A percentile compares a stretch with the other conserved stretches of the same genome.
Evolutionary conservation across 2,329 filamentous ascomycete genomes (phyloP).

Genomic region (Stagonosporopsis vannaccii): DNA sequence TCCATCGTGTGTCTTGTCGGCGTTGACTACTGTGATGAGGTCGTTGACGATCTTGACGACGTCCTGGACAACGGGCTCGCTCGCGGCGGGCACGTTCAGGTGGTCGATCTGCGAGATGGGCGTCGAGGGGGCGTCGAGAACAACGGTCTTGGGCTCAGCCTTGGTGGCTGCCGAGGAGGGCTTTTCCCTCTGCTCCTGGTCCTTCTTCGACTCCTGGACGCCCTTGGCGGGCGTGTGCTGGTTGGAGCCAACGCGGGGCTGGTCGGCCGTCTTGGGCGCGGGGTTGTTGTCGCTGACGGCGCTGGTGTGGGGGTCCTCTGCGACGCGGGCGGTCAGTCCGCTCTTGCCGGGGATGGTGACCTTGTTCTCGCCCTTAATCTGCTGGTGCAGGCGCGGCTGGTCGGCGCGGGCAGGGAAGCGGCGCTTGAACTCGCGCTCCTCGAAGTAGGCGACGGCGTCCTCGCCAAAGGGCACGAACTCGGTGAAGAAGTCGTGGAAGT

Average conservation of each 20-base stretch:
- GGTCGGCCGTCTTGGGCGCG: slow-evolving; percentile 15
- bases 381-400: slow-evolving; percentile 53
- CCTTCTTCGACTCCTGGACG: slow-evolving; percentile 43
- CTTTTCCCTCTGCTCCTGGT: slow-evolving; percentile 36
- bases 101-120: slow-evolving; percentile 74
- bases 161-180: slow-evolving; percentile 30
- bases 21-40: slow-evolving; percentile 91
- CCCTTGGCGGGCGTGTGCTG: slow-evolving; percentile 26
- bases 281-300: slow-evolving; percentile 60
- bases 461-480: slow-evolving; percentile 96
- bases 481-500: slow-evolving; percentile 99
- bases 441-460: slow-evolving; percentile 91
- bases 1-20: slow-evolving; percentile 73
- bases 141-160: slow-evolving; percentile 16
- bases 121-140: slow-evolving; percentile 23
- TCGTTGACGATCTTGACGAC: slow-evolving; percentile 95
- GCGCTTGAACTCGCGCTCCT: slow-evolving; percentile 91
- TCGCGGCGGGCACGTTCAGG: slow-evolving; percentile 74
- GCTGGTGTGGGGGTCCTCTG: slow-evolving; percentile 71
- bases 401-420: slow-evolving; percentile 68
- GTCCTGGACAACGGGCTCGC: slow-evolving; percentile 89
- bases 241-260: slow-evolving; percentile 39
- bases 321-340: slow-evolving; percentile 81
- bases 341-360: slow-evolving; percentile 86
- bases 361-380: slow-evolving; percentile 66